These are phyloP conservation scores for Phytophthora foliorum DNA, from an alignment of 352 stramenopile genomes.

Conservation along the genomic window DNA sequence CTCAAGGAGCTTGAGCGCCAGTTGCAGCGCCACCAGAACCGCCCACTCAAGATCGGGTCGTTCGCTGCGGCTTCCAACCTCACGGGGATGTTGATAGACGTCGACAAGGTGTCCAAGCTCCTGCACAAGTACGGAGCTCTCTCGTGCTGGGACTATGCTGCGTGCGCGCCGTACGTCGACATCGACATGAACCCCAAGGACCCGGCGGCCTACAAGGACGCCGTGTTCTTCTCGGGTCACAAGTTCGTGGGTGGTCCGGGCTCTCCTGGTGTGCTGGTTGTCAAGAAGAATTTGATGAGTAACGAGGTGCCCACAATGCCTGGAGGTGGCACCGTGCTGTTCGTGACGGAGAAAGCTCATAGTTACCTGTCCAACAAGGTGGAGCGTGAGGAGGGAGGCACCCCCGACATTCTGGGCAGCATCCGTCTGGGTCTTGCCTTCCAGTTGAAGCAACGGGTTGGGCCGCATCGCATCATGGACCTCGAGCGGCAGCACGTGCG, in stretches of 20 bases:
- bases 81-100: conserved; percentile 94
- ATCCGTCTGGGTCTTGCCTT: conserved; percentile 94
- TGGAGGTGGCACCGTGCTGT: conserved; percentile 61
- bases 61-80: conserved; percentile 97
- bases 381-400: conserved; percentile 96
- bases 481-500: conserved; percentile 56
- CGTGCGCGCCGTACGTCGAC: conserved; percentile 92
- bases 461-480: conserved; percentile 56
- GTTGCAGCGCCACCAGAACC: conserved; percentile 60
- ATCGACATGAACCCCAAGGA: conserved; percentile 97
- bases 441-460: conserved; percentile 87
- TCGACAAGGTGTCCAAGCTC: conserved; percentile 88
- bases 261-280: conserved; percentile 94
- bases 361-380: conserved; percentile 80
- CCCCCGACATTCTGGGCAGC: conserved; percentile 94
- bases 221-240: conserved; percentile 96
- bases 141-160: conserved; percentile 97
- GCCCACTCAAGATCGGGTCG: conserved; percentile 83
- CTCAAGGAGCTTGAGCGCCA: conserved; percentile 57
- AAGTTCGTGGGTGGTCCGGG: conserved; percentile 96
- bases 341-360: conserved; percentile 67
- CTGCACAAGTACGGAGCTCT: conserved; percentile 94
- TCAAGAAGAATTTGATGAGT: conserved; percentile 92
- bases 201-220: conserved; percentile 86
- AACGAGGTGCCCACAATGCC: conserved; percentile 68